Evolutionary conservation across 2,329 filamentous ascomycete species (phyloP).

Genomic region (Venturia effusa): DNA sequence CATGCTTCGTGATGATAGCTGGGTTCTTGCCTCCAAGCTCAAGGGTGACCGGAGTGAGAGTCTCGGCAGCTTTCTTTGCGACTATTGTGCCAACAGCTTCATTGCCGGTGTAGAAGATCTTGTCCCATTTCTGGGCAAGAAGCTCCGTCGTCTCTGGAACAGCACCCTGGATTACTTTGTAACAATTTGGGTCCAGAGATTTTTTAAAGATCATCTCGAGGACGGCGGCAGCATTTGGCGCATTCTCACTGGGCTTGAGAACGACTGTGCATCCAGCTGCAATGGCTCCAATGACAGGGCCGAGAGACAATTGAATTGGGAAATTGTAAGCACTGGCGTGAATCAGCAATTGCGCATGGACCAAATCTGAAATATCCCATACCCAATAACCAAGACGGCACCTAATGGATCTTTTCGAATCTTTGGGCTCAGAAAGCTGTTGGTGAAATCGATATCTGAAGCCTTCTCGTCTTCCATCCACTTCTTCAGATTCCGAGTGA

Average conservation of each 20-base stretch:
- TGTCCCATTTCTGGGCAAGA: constrained; percentile 87
- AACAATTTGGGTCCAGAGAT: constrained; percentile 66
- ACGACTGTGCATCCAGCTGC: constrained; percentile 82
- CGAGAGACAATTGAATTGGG: constrained; percentile 69
- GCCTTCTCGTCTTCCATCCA: constrained; percentile 77
- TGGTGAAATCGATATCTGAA: constrained; percentile 56
- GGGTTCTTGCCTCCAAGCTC: constrained; percentile 91
- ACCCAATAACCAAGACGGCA: constrained; percentile 72
- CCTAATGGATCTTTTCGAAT: constrained; percentile 85
- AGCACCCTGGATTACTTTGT: constrained; percentile 68
- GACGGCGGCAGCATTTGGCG: constrained; percentile 65
- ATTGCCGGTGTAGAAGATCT: constrained; percentile 93
- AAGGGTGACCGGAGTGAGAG: constrained; percentile 67
- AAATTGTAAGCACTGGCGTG: constrained; percentile 71
- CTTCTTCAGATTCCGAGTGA: constrained; percentile 64
- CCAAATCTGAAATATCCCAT: constrained; percentile 15
- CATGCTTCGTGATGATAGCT: constrained; percentile 77
- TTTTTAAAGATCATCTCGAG: constrained; percentile 68
- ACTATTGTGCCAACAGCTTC: constrained; percentile 55
- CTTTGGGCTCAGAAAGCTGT: constrained; percentile 58
- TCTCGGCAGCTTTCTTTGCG: constrained; percentile 42
- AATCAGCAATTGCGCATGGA: constrained; percentile 5
- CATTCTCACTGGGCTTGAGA: constrained; percentile 80
- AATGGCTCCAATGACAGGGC: constrained; percentile 79
- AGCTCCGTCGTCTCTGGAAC: constrained; percentile 71